Evolutionary conservation across 2,329 filamentous ascomycete genomes (phyloP).

Genomic region (Grosmannia serpens): DNA sequence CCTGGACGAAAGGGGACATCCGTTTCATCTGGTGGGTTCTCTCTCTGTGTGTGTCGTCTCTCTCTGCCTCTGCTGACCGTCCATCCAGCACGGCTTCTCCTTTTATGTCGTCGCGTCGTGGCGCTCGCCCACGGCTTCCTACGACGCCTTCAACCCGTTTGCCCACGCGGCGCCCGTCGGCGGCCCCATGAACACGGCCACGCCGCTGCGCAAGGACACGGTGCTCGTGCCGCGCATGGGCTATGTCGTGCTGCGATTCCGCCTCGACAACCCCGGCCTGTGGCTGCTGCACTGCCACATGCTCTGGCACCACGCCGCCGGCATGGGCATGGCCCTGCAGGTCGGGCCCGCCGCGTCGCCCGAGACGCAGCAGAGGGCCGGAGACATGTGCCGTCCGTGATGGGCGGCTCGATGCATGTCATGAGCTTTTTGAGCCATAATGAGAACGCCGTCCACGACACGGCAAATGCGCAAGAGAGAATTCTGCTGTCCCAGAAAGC

Average conservation of each 20-base stretch:
- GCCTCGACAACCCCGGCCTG: slow-evolving; percentile 8
- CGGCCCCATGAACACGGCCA: slow-evolving; percentile 3
- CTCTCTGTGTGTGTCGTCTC: neutral
- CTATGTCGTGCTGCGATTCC: slow-evolving; percentile 8
- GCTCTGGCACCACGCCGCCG: slow-evolving; percentile 7
- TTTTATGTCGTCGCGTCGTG: slow-evolving; percentile 9
- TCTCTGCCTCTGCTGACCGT: neutral
- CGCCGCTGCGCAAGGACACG: slow-evolving; percentile 14
- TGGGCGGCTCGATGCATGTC: too few species aligned
- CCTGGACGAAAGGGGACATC: slow-evolving; percentile 6
- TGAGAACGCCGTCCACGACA: neutral
- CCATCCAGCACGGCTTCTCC: slow-evolving; percentile 4
- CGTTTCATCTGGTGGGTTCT: slow-evolving; percentile 4
- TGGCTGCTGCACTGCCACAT: slow-evolving; percentile 12
- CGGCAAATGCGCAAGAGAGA: too few species aligned
- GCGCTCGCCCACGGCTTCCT: slow-evolving; percentile 1
- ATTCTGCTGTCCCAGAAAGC: too few species aligned
- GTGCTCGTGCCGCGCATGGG: slow-evolving; percentile 8
- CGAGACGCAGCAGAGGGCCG: neutral
- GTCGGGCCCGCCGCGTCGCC: neutral
- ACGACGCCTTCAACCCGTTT: slow-evolving; percentile 12
- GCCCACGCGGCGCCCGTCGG: neutral
- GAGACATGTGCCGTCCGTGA: neutral
- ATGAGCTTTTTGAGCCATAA: neutral
- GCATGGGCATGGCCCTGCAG: slow-evolving; percentile 3